These are phyloP conservation scores for Vanilla planifolia DNA, from an alignment of 106 monocot genomes.

Conservation along the genomic window DNA sequence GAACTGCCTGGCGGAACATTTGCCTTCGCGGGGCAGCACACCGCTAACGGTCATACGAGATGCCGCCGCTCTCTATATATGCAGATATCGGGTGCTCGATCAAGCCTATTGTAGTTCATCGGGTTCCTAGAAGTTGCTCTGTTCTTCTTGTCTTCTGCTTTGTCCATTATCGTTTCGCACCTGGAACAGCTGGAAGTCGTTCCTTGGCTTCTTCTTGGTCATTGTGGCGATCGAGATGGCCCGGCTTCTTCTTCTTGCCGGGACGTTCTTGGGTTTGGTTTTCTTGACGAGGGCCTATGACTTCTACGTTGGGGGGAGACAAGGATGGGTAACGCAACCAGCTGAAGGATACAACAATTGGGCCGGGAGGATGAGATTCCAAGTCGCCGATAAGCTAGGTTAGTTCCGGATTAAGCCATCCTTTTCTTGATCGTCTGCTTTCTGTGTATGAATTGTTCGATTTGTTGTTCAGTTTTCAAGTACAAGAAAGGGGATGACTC, in stretches of 20 bases:
- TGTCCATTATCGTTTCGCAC: background rate
- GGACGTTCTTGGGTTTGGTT: background rate
- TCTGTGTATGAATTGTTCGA: background rate
- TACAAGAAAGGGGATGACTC: constrained; percentile 56
- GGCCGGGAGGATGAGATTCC: constrained; percentile 16
- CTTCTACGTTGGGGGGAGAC: constrained; percentile 19
- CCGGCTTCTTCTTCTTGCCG: constrained; percentile 2
- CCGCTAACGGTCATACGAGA: constrained; percentile 7
- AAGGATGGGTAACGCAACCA: constrained; percentile 11
- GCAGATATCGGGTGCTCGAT: background rate
- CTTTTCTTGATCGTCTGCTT: background rate
- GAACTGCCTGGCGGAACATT: too few relatives aligned
- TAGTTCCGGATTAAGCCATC: background rate
- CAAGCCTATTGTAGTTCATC: background rate
- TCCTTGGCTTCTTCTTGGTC: too few relatives aligned
- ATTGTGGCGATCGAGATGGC: constrained; percentile 1
- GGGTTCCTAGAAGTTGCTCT: background rate
- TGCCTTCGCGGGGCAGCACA: background rate
- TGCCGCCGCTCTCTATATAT: background rate
- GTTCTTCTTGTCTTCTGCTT: background rate
- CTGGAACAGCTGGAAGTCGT: too few relatives aligned
- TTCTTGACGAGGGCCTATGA: constrained; percentile 2
- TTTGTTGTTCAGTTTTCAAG: constrained; percentile 50
- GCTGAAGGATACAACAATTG: constrained; percentile 9
- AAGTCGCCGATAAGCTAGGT: constrained; percentile 20